Evolutionary conservation across 495 filamentous ascomycete species (phyloP).

Genomic region (Trichoderma erinaceum): DNA sequence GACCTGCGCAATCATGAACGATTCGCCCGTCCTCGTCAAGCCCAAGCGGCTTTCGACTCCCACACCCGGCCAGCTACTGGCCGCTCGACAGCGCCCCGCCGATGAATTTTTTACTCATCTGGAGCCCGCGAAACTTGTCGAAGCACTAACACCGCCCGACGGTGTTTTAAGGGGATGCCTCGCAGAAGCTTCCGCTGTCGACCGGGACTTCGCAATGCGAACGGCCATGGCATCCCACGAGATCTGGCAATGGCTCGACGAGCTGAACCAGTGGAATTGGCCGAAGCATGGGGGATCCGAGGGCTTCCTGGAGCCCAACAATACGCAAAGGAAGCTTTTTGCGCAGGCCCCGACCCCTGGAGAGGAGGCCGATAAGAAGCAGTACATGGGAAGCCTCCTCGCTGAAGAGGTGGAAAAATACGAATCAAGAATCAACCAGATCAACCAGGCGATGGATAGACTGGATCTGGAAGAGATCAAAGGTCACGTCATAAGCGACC

Average conservation of each 20-base stretch:
- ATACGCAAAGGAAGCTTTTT: constrained; percentile 32
- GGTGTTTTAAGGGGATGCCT: constrained; percentile 56
- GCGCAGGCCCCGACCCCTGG: constrained; percentile 12
- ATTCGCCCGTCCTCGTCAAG: constrained; percentile 23
- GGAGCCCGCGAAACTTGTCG: constrained; percentile 35
- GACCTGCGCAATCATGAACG: constrained; percentile 20
- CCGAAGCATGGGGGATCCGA: constrained; percentile 45
- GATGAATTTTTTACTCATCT: constrained; percentile 42
- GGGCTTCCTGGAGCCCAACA: constrained; percentile 50
- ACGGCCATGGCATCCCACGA: constrained; percentile 69
- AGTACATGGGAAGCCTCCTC: constrained; percentile 65
- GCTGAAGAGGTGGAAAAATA: constrained; percentile 55
- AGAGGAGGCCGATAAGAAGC: constrained; percentile 22
- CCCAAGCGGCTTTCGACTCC: constrained; percentile 22
- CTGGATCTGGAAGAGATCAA: constrained; percentile 89
- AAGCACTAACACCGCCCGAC: constrained; percentile 44
- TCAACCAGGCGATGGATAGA: constrained; percentile 67
- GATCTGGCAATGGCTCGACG: constrained; percentile 68
- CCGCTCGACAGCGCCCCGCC: constrained; percentile 29
- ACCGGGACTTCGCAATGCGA: constrained; percentile 65
- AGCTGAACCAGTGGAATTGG: constrained; percentile 74
- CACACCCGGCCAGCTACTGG: constrained; percentile 26
- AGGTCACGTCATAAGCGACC: constrained; percentile 73
- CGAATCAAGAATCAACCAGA: constrained; percentile 69
- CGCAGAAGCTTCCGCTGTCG: constrained; percentile 56